Evolutionary conservation across 2,329 filamentous ascomycete genomes (phyloP).

Genomic region (Xylariaceae sp.): DNA sequence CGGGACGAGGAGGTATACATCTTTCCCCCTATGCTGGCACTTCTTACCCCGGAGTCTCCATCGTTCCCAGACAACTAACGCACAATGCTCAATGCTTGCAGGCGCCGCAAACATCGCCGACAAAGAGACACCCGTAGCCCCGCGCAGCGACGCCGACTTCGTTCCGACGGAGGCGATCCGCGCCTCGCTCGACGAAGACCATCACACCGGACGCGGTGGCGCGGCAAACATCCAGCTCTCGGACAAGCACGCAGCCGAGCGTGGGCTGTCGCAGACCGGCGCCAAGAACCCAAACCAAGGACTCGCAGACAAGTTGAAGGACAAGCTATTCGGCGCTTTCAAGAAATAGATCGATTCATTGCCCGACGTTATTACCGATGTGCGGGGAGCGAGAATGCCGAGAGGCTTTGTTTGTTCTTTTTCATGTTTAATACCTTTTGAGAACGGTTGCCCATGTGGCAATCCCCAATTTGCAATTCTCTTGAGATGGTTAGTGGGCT

Average conservation of each 20-base stretch:
- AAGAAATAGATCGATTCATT: constrained; percentile 39
- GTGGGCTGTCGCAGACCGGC: constrained; percentile 4
- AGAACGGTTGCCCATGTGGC: too few species aligned
- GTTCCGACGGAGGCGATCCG: constrained; percentile 53
- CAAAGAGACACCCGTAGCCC: constrained; percentile 34
- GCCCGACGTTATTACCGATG: too few species aligned
- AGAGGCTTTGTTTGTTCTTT: too few species aligned
- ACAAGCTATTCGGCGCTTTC: constrained; percentile 49
- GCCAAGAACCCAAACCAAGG: constrained; percentile 34
- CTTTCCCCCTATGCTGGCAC: neutral
- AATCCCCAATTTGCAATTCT: too few species aligned
- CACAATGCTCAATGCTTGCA: constrained; percentile 25
- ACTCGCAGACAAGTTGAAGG: constrained; percentile 57
- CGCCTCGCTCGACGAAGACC: constrained; percentile 46
- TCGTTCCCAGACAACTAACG: neutral
- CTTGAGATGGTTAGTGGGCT: too few species aligned
- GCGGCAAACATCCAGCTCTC: constrained; percentile 53
- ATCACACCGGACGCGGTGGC: constrained; percentile 59
- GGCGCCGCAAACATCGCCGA: constrained; percentile 60
- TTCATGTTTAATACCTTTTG: too few species aligned
- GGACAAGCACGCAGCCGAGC: constrained; percentile 23
- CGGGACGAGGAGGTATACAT: constrained; percentile 55
- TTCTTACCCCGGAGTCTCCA: neutral
- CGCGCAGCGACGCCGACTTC: constrained; percentile 50
- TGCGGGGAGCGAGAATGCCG: too few species aligned